These are phyloP conservation scores for Chlorella sp. DNA, from an alignment of 139 green algal species.

Conservation along the genomic window DNA sequence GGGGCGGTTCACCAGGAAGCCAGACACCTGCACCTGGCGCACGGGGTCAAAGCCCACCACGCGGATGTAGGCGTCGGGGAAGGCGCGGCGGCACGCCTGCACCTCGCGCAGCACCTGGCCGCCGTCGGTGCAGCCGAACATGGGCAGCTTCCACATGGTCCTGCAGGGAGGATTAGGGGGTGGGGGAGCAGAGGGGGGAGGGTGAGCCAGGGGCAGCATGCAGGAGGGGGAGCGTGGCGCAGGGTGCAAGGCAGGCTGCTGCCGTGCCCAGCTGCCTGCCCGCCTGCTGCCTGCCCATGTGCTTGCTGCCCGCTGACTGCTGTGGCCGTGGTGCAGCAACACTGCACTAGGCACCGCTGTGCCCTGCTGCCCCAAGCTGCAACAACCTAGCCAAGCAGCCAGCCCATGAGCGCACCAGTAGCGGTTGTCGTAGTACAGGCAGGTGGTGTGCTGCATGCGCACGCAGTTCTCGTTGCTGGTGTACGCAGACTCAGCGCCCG, in stretches of 20 bases:
- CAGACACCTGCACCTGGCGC: constrained; percentile 77
- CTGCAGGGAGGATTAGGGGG: too few species aligned
- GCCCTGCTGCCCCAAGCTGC: not conserved
- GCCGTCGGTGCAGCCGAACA: constrained; percentile 98
- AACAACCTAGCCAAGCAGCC: too few species aligned
- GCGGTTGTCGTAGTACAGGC: constrained; percentile 87
- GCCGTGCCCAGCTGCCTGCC: too few species aligned
- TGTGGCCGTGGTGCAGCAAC: not conserved
- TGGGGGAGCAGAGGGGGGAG: not conserved
- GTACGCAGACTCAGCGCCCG: constrained; percentile 76
- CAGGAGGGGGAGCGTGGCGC: not conserved
- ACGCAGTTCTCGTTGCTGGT: constrained; percentile 62
- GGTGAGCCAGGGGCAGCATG: not conserved
- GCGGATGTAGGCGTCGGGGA: constrained; percentile 95
- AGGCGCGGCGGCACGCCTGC: constrained; percentile 76
- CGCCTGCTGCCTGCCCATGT: too few species aligned
- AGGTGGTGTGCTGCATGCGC: constrained; percentile 67
- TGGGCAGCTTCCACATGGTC: constrained; percentile 99
- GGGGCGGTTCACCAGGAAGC: constrained; percentile 72
- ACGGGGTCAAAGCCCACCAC: constrained; percentile 81
- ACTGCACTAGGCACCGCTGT: not conserved
- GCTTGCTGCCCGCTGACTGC: too few species aligned
- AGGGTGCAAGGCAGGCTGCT: too few species aligned
- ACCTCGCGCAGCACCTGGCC: constrained; percentile 94
- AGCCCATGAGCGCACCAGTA: constrained; percentile 90